A percentile compares a stretch with the other conserved stretches of the same genome.
phyloP scores from a whole-genome alignment of 169 alveolate species.

The Eimeria sp. region DNA sequence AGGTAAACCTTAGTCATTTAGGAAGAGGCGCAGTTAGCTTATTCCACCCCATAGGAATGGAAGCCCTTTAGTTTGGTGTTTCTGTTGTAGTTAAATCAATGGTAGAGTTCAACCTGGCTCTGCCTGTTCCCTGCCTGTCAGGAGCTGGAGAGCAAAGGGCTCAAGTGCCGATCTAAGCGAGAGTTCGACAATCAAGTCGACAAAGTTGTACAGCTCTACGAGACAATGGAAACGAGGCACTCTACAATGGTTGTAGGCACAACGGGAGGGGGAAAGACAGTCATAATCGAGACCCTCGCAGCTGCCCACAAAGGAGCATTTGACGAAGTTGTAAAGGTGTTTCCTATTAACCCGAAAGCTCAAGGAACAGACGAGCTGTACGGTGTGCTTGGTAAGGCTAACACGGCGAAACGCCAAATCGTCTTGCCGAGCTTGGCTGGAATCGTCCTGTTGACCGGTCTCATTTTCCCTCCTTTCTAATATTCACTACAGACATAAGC shows the following conservation, averaged over 20 bases:
- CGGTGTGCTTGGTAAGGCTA: conserved; percentile 91
- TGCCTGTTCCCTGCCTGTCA: conserved; percentile 65
- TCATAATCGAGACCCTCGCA: conserved; percentile 92
- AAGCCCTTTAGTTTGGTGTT: neutral
- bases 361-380: conserved; percentile 95
- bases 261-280: conserved; percentile 97
- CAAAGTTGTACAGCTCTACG: conserved; percentile 95
- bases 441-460: neutral
- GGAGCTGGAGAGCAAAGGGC: conserved; percentile 75
- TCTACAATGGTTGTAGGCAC: conserved; percentile 97
- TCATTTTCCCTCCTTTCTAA: neutral
- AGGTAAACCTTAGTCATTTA: neutral
- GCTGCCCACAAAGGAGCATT: conserved; percentile 91
- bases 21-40: neutral
- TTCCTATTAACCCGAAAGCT: conserved; percentile 95
- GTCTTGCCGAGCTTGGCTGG: neutral
- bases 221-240: conserved; percentile 97
- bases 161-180: conserved; percentile 87
- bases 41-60: neutral
- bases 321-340: conserved; percentile 90
- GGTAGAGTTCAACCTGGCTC: neutral
- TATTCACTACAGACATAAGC: neutral
- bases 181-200: conserved; percentile 92
- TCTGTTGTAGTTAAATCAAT: neutral
- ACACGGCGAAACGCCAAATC: neutral